Percentiles rank a stretch among this genome's conserved stretches.
Evolutionary conservation across 1,139 yeast genomes (phyloP).

Genomic region (Saccharomyces hybrid): DNA sequence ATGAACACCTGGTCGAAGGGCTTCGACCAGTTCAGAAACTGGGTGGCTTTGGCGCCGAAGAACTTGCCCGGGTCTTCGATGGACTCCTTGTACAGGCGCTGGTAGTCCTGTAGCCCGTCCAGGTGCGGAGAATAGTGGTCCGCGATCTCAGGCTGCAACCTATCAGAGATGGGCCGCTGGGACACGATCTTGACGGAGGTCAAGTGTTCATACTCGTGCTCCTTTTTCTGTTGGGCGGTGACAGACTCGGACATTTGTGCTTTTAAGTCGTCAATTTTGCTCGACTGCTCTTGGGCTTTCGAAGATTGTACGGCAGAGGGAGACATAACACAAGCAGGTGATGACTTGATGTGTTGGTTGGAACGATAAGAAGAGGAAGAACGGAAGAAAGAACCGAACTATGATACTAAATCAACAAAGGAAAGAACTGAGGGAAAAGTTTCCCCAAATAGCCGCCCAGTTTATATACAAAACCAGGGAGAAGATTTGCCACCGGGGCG

Average conservation of each 20-base stretch:
- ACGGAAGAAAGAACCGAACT: neutral
- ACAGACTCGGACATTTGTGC: constrained; percentile 4
- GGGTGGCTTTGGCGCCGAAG: constrained; percentile 55
- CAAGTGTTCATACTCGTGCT: constrained; percentile 24
- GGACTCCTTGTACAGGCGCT: constrained; percentile 55
- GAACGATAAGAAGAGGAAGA: neutral
- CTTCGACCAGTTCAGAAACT: constrained; percentile 54
- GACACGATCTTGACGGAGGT: constrained; percentile 22
- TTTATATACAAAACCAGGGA: neutral
- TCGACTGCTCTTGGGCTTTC: constrained; percentile 2
- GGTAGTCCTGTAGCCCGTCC: constrained; percentile 44
- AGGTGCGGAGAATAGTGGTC: constrained; percentile 30
- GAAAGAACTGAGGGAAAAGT: neutral
- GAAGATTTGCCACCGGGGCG: neutral
- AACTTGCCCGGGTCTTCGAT: constrained; percentile 58
- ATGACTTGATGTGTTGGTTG: neutral
- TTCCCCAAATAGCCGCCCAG: neutral
- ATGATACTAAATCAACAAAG: neutral
- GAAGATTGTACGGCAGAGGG: constrained; percentile 9
- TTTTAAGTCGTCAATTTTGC: constrained; percentile 10
- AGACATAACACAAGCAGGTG: constrained; percentile 4
- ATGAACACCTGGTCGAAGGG: constrained; percentile 53
- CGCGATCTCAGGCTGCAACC: constrained; percentile 30
- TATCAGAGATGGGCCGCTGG: constrained; percentile 23
- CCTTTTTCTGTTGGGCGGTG: constrained; percentile 3